phyloP scores from a whole-genome alignment of 768 basidiomycete genomes.

The Terana coerulea region DNA sequence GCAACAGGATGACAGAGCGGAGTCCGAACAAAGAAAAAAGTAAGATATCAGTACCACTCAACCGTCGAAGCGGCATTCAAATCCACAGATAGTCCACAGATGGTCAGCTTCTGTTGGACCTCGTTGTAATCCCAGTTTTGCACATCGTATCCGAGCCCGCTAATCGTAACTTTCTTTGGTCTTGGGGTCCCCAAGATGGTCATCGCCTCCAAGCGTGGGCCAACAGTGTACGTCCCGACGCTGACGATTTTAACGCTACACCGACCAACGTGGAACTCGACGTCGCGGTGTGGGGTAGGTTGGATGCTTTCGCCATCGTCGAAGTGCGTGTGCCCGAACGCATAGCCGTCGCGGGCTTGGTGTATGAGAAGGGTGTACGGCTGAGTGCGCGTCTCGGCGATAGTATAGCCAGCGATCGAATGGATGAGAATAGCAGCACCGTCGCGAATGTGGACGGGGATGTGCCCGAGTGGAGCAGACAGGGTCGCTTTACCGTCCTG shows the following conservation, averaged over 20 bases:
- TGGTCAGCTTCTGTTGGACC: slow-evolving; percentile 37
- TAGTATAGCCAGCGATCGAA: slow-evolving; percentile 58
- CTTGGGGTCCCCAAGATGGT: slow-evolving; percentile 51
- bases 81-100: slow-evolving; percentile 34
- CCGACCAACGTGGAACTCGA: slow-evolving; percentile 39
- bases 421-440: slow-evolving; percentile 68
- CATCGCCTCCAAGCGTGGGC: slow-evolving; percentile 46
- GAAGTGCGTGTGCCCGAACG: slow-evolving; percentile 60
- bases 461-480: slow-evolving; percentile 64
- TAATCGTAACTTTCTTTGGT: slow-evolving; percentile 38
- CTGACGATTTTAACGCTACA: slow-evolving; percentile 36
- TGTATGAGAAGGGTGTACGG: slow-evolving; percentile 61
- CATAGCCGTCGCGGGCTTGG: slow-evolving; percentile 41
- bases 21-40: no score
- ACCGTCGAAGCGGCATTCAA: slow-evolving; percentile 38
- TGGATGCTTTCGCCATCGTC: slow-evolving; percentile 67
- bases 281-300: slow-evolving; percentile 44
- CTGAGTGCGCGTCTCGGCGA: slow-evolving; percentile 57
- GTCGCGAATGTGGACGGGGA: slow-evolving; percentile 71
- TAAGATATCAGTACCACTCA: slow-evolving; percentile 26
- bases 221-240: slow-evolving; percentile 39
- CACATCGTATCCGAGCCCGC: slow-evolving; percentile 26
- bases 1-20: not conserved
- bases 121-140: slow-evolving; percentile 37
- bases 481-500: slow-evolving; percentile 44